These are phyloP conservation scores for Triadica sebifera DNA, from an alignment of 345 rosid species.

Conservation along the genomic window DNA sequence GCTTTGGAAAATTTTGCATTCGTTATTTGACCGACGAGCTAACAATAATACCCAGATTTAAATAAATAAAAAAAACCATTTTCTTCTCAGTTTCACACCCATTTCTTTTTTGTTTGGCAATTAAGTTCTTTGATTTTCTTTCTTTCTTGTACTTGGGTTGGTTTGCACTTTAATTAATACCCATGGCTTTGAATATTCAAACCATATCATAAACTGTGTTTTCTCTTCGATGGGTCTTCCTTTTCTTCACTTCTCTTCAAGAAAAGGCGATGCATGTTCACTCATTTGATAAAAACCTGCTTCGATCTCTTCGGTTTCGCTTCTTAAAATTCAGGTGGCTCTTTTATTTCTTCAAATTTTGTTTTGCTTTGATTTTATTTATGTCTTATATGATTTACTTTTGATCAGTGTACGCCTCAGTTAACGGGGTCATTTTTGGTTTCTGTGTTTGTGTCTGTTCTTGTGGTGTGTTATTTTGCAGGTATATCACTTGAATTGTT, in stretches of 20 bases:
- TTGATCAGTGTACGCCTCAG: slow-evolving; percentile 14
- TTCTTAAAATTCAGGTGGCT: slow-evolving; percentile 28
- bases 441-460: neutral
- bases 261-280: neutral
- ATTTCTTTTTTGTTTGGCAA: neutral
- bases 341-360: neutral
- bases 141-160: neutral
- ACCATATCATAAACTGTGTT: neutral
- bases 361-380: neutral
- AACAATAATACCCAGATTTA: neutral
- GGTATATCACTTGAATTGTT: slow-evolving; percentile 18
- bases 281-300: neutral
- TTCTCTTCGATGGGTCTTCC: neutral
- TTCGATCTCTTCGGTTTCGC: slow-evolving; percentile 21
- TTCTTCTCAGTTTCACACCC: slow-evolving; percentile 4
- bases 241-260: neutral
- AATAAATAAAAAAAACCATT: too few species aligned
- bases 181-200: slow-evolving; percentile 10
- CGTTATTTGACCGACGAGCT: slow-evolving; percentile 26
- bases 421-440: slow-evolving; percentile 13
- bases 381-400: neutral
- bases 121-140: neutral
- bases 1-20: slow-evolving; percentile 19
- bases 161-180: neutral
- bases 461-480: slow-evolving; percentile 1